A percentile compares a stretch with the other conserved stretches of the same genome.
Conservation (phyloP, 441 rosid species). For the Brassica balearica region DNA sequence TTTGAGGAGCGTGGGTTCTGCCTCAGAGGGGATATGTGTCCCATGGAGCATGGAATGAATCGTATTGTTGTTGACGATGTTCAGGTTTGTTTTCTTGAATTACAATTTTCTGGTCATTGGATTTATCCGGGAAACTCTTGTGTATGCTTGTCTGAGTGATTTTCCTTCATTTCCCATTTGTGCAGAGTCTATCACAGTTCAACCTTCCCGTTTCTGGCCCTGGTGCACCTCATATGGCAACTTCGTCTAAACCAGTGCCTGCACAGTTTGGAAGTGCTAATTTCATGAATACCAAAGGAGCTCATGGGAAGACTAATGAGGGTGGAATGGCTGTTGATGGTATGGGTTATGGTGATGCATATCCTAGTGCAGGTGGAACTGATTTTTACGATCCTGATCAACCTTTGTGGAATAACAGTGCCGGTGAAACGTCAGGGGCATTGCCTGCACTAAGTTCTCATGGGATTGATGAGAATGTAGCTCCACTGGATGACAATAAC, state of each 20-base stretch:
- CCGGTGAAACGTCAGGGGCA: slow-evolving; percentile 72
- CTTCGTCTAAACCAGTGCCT: slow-evolving; percentile 65
- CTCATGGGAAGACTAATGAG: slow-evolving; percentile 65
- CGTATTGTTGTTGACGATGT: slow-evolving; percentile 99
- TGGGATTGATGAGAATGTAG: slow-evolving; percentile 60
- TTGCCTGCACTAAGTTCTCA: slow-evolving; percentile 60
- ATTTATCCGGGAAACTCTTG: slow-evolving; percentile 3
- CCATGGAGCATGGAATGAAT: slow-evolving; percentile 99
- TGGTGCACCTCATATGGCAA: slow-evolving; percentile 70
- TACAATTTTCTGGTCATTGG: not conserved
- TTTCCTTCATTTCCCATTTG: slow-evolving; percentile 43
- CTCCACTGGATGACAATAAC: slow-evolving; percentile 56
- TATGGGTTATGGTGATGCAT: slow-evolving; percentile 63
- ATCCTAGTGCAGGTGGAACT: slow-evolving; percentile 63
- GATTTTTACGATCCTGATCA: slow-evolving; percentile 99
- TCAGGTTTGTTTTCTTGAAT: slow-evolving; percentile 64
- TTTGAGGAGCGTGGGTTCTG: slow-evolving; percentile 99
- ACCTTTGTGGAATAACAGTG: slow-evolving; percentile 89
- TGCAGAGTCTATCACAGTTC: slow-evolving; percentile 98
- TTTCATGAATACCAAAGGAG: slow-evolving; percentile 62
- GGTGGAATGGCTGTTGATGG: slow-evolving; percentile 72
- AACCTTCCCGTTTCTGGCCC: slow-evolving; percentile 96
- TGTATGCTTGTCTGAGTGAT: slow-evolving; percentile 14
- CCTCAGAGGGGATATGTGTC: slow-evolving; percentile 99
- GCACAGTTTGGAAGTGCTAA: slow-evolving; percentile 64